Conservation (phyloP, 2,329 filamentous ascomycete species). For the Graphilbum fragrans region DNA sequence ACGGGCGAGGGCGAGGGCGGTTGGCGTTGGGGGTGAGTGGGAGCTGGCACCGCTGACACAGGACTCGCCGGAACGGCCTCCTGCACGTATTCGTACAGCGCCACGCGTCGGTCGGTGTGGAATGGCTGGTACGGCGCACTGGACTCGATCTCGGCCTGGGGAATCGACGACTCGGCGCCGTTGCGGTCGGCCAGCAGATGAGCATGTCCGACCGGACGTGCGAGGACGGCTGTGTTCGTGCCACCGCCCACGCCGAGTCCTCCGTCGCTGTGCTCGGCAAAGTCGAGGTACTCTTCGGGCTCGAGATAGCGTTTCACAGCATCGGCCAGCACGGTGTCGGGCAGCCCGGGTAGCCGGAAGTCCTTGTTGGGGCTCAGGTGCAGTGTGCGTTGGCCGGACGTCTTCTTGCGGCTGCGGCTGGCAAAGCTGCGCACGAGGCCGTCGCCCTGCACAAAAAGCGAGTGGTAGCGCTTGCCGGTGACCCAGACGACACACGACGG, state of each 20-base stretch:
- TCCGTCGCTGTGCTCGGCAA: constrained; percentile 38
- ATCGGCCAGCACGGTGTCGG: constrained; percentile 46
- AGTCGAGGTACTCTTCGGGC: constrained; percentile 42
- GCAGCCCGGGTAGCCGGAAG: constrained; percentile 50
- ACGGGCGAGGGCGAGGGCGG: too few species aligned
- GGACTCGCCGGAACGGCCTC: background rate
- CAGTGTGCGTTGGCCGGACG: constrained; percentile 38
- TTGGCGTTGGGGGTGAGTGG: too few species aligned
- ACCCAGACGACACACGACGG: constrained; percentile 55
- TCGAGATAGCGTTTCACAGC: constrained; percentile 44
- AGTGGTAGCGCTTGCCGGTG: constrained; percentile 46
- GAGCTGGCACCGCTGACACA: background rate
- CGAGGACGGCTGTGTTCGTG: too few species aligned
- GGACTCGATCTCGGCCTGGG: constrained; percentile 82
- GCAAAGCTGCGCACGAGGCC: constrained; percentile 56
- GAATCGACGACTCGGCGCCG: constrained; percentile 47
- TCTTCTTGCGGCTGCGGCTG: constrained; percentile 41
- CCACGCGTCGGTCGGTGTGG: constrained; percentile 78
- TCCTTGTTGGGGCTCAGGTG: constrained; percentile 51
- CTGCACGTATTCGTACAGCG: constrained; percentile 60
- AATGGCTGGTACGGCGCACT: constrained; percentile 94
- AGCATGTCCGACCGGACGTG: constrained; percentile 19
- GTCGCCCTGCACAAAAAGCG: constrained; percentile 52
- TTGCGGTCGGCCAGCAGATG: constrained; percentile 15
- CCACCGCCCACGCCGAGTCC: too few species aligned